Base-by-base conservation (phyloP, 2,329 filamentous ascomycete genomes). In the Beauveria brongniartii region DNA sequence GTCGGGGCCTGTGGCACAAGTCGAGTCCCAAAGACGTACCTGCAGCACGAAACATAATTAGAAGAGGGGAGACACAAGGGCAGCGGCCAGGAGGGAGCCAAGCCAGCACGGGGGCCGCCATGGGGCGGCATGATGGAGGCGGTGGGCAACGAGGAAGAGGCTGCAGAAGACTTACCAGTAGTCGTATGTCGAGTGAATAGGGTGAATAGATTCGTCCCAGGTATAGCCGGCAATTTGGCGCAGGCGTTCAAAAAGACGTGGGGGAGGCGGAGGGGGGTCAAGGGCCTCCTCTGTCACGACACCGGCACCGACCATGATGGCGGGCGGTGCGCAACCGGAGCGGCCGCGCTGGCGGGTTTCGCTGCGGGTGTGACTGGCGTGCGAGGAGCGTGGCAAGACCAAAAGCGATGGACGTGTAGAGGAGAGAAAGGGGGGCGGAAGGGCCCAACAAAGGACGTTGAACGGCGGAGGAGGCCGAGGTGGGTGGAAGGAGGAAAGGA, bases 141-240 rank as follows among this genome's bases (percentile, higher is more conserved):
- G 40, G 26, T 16, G 12, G n/a, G 28, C 54, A 46, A 53, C n/a
- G 34, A 60, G 22, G 26, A 28, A n/a, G 3, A 10, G 37, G 3
- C 20, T 20, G 55, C 18, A 26, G 47, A 20, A 20, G 30, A 68
- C 75, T 68, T 77, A 86, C 91, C 92, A 97, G 77, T 92, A 92
- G 72, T 95, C 91, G 74, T 96, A 97, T 68, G 87, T 91, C 55
- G 83, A 82, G 69, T 87, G 85, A 61, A 82, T 77, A 12, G 83
- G 83, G 28, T 74, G 73, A 61, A 69, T 72, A 16, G 82, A 80
- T 66, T 90, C 87, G 72, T 92, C 88, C 89, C 89, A 92, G 7
- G 82, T 84, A 71, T 91, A 92, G 58, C 88, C 89, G 51, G 86
- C 81, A 65, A 92, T 80, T 71, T 90, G 87, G 64, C 83, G 81